phyloP scores from a whole-genome alignment of 768 basidiomycete species.

The Mycena maculata region DNA sequence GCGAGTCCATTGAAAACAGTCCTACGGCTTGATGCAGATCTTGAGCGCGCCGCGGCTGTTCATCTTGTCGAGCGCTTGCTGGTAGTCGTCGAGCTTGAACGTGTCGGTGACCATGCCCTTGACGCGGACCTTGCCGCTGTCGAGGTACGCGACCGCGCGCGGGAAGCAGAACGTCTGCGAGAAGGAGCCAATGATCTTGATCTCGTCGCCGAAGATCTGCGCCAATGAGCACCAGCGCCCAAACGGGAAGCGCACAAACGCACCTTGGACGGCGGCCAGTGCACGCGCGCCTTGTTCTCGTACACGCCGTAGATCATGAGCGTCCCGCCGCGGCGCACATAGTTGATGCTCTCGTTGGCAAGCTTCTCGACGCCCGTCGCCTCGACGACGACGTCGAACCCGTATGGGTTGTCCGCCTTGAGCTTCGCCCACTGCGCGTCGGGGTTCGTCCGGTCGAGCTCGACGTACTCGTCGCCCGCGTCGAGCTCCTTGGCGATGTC shows the following conservation, averaged over 20 bases:
- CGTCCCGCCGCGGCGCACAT: conserved; percentile 87
- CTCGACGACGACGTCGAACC: conserved; percentile 70
- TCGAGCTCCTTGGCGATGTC: conserved; percentile 76
- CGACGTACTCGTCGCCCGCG: conserved; percentile 79
- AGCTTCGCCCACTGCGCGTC: conserved; percentile 75
- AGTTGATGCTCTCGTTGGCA: conserved; percentile 90
- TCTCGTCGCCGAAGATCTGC: conserved; percentile 79
- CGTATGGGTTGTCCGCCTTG: conserved; percentile 78
- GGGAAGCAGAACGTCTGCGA: conserved; percentile 93
- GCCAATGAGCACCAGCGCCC: not conserved
- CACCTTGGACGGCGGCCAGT: conserved; percentile 89
- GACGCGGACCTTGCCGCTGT: conserved; percentile 84
- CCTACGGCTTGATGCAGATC: conserved; percentile 68
- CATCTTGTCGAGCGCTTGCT: conserved; percentile 66
- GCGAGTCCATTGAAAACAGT: not conserved
- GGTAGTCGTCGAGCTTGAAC: conserved; percentile 57
- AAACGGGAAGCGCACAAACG: conserved; percentile 48
- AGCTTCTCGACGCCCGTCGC: conserved; percentile 87
- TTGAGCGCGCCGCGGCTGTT: conserved; percentile 53
- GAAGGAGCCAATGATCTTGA: conserved; percentile 89
- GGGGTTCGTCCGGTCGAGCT: conserved; percentile 74
- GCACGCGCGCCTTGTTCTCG: conserved; percentile 83
- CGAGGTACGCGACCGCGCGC: conserved; percentile 91
- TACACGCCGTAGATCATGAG: conserved; percentile 94
- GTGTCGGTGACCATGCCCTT: conserved; percentile 75